Percentiles rank a stretch among this genome's conserved stretches.
Evolutionary conservation across 805 yeast species (phyloP).

Genomic region (Myxozyma geophila): DNA sequence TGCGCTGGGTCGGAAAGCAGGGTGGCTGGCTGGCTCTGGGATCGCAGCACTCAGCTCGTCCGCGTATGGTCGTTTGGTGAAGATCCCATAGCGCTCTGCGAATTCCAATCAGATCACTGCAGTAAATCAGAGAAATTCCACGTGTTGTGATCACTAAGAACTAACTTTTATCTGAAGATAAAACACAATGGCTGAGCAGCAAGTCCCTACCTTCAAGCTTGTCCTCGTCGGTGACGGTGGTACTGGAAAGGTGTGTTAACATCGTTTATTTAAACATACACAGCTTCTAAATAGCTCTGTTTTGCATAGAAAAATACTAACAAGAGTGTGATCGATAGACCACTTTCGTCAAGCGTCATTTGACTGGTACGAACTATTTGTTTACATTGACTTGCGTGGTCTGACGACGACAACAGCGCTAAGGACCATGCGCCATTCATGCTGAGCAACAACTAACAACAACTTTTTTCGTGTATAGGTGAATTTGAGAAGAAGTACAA

Average conservation of each 20-base stretch:
- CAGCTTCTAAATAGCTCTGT: not conserved
- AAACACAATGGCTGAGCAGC: conserved; percentile 39
- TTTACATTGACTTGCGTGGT: conserved; percentile 1
- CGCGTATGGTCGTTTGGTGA: not conserved
- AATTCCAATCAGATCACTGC: not conserved
- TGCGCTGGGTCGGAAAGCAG: not conserved
- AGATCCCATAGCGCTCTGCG: not conserved
- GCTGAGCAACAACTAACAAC: not conserved
- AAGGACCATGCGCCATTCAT: not conserved
- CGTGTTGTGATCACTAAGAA: too few species aligned
- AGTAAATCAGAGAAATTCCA: too few species aligned
- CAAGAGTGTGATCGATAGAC: conserved; percentile 53
- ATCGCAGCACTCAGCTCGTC: not conserved
- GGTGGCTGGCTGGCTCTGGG: not conserved
- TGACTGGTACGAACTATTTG: conserved; percentile 55
- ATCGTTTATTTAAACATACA: not conserved
- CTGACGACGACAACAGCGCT: not conserved
- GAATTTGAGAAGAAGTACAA: conserved; percentile 98
- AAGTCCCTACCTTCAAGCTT: conserved; percentile 94
- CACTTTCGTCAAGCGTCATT: conserved; percentile 99
- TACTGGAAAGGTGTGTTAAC: conserved; percentile 84
- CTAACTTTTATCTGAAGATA: not conserved
- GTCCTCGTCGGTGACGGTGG: conserved; percentile 99
- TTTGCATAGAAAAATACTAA: not conserved
- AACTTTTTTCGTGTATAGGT: conserved; percentile 51